Evolutionary conservation across 768 basidiomycete species (phyloP).

Genomic region (Hysterangium stoloniferum): DNA sequence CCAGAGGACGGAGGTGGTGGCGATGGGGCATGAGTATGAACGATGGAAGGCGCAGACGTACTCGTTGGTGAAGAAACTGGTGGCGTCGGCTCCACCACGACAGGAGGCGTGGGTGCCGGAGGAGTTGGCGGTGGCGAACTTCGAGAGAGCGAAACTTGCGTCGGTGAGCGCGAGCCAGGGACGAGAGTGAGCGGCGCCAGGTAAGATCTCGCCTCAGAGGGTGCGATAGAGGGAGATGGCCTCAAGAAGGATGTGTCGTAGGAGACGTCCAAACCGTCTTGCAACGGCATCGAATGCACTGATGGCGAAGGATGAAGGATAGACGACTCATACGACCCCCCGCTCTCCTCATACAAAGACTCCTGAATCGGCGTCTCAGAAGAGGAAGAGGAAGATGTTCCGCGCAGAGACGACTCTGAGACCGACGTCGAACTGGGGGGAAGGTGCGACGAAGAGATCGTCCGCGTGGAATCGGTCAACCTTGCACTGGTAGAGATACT

Average conservation of each 20-base stretch:
- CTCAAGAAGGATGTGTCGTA: slow-evolving; percentile 70
- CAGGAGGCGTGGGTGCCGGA: slow-evolving; percentile 3
- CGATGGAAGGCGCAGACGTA: neutral
- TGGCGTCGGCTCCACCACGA: neutral
- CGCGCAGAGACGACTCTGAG: slow-evolving; percentile 27
- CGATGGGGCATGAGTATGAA: neutral
- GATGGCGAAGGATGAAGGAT: slow-evolving; percentile 65
- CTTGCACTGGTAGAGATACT: slow-evolving; percentile 7
- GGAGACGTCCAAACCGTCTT: slow-evolving; percentile 54
- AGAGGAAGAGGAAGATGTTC: slow-evolving; percentile 32
- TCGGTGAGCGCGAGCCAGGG: slow-evolving; percentile 27
- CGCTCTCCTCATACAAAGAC: slow-evolving; percentile 57
- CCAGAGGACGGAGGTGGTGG: neutral
- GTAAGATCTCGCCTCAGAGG: slow-evolving; percentile 19
- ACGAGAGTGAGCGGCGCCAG: slow-evolving; percentile 21
- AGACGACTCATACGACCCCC: slow-evolving; percentile 70
- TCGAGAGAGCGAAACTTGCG: slow-evolving; percentile 15
- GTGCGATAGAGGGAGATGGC: slow-evolving; percentile 38
- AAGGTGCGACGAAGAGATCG: slow-evolving; percentile 25
- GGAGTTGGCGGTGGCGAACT: slow-evolving; percentile 3
- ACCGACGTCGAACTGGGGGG: slow-evolving; percentile 22
- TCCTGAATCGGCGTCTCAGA: slow-evolving; percentile 18
- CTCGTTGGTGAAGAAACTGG: slow-evolving; percentile 3
- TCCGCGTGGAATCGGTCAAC: slow-evolving; percentile 17
- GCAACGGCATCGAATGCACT: slow-evolving; percentile 38